phyloP scores from a whole-genome alignment of 805 yeast genomes.

The Metschnikowia koreensis region DNA sequence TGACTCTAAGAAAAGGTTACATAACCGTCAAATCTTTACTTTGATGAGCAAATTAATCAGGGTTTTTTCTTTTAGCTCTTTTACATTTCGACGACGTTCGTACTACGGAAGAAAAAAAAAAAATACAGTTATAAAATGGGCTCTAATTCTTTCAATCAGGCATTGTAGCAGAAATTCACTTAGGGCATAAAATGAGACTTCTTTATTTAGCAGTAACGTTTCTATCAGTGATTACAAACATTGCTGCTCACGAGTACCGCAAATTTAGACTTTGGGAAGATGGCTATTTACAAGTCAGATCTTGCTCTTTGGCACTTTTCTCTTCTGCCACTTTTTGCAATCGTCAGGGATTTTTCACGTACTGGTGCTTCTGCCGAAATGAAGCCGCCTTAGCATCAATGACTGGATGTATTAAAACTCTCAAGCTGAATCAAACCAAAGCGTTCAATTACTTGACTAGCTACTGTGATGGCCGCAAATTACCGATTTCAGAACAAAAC shows the following conservation, averaged over 20 bases:
- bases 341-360: background rate
- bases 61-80: too few species aligned
- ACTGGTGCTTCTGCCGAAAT: conserved; percentile 5
- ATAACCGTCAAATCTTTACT: too few species aligned
- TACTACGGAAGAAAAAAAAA: too few species aligned
- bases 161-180: background rate
- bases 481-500: background rate
- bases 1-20: too few species aligned
- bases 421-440: background rate
- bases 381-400: conserved; percentile 8
- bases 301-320: conserved; percentile 6
- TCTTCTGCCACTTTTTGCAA: conserved; percentile 4
- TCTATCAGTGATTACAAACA: background rate
- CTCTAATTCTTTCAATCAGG: too few species aligned
- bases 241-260: background rate
- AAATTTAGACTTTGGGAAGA: conserved; percentile 1
- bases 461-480: background rate
- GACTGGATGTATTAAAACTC: conserved; percentile 2
- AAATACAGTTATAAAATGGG: too few species aligned
- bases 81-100: too few species aligned
- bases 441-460: background rate
- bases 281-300: background rate
- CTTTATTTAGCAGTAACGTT: background rate
- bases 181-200: background rate
- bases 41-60: too few species aligned